Conservation (phyloP, 768 basidiomycete genomes). For the Obba rivulosa region DNA sequence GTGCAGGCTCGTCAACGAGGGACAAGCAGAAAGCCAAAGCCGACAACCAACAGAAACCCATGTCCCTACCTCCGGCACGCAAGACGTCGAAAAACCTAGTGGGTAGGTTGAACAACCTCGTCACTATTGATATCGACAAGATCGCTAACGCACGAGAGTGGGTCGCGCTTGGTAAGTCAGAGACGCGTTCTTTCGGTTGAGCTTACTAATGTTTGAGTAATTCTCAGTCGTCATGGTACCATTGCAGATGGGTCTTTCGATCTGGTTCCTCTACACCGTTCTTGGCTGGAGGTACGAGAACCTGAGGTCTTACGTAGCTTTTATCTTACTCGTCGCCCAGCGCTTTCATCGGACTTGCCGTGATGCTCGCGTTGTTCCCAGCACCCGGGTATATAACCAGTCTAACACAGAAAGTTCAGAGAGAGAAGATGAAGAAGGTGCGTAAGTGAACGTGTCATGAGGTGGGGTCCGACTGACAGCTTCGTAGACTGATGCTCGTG, state of each 20-base stretch:
- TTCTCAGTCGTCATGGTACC: slow-evolving; percentile 29
- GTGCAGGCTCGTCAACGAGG: slow-evolving; percentile 1
- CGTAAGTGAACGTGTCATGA: background rate
- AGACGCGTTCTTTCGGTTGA: background rate
- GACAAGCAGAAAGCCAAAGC: slow-evolving; percentile 5
- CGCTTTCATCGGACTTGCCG: slow-evolving; percentile 37
- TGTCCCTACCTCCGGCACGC: background rate
- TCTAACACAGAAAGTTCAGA: slow-evolving; percentile 29
- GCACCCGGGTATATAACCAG: slow-evolving; percentile 37
- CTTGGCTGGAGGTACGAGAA: slow-evolving; percentile 37
- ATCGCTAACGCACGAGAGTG: slow-evolving; percentile 15
- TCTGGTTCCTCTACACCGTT: slow-evolving; percentile 38
- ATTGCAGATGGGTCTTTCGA: slow-evolving; percentile 33
- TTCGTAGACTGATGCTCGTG: slow-evolving; percentile 42
- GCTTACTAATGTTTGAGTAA: background rate
- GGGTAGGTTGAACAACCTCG: slow-evolving; percentile 12
- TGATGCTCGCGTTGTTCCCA: slow-evolving; percentile 36
- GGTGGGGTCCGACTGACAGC: too few relatives aligned
- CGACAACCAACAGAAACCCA: slow-evolving; percentile 4
- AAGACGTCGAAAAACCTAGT: slow-evolving; percentile 1
- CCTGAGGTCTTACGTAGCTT: background rate
- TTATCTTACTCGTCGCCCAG: background rate
- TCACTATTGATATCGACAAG: slow-evolving; percentile 34
- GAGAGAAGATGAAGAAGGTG: slow-evolving; percentile 38
- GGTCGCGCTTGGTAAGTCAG: background rate